phyloP scores from a whole-genome alignment of 179 eudicot genomes.

The Actinidia arguta region DNA sequence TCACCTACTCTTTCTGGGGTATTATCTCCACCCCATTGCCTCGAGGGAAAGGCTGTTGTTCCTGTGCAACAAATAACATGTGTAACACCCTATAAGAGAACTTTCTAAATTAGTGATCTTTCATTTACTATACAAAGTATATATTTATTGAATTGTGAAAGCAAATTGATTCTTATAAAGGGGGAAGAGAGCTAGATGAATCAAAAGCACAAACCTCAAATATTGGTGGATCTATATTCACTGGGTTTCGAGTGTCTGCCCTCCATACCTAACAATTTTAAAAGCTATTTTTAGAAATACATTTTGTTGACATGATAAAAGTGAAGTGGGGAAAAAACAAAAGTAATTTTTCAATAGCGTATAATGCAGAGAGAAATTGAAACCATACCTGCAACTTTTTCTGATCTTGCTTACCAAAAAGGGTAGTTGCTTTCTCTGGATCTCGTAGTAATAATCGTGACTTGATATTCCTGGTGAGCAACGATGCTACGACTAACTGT shows the following conservation, averaged over 20 bases:
- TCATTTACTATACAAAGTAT: background rate
- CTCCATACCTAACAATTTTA: conserved; percentile 65
- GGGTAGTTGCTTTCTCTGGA: conserved; percentile 78
- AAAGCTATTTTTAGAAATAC: conserved; percentile 31
- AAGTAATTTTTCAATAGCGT: background rate
- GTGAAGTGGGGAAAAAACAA: background rate
- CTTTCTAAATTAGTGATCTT: conserved; percentile 16
- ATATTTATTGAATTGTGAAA: background rate
- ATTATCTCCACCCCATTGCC: conserved; percentile 96
- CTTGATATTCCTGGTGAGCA: conserved; percentile 75
- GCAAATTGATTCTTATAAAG: conserved; percentile 4
- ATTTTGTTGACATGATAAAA: background rate
- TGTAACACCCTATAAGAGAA: conserved; percentile 73
- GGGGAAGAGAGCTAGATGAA: background rate
- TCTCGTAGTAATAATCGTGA: conserved; percentile 77
- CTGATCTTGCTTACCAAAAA: conserved; percentile 84
- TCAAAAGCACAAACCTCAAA: conserved; percentile 68
- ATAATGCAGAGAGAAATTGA: conserved; percentile 1
- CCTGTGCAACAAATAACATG: conserved; percentile 98
- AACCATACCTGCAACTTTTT: conserved; percentile 67
- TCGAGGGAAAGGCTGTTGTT: conserved; percentile 98
- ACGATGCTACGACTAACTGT: conserved; percentile 89
- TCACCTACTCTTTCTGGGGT: conserved; percentile 97
- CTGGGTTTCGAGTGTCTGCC: conserved; percentile 82
- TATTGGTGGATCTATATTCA: conserved; percentile 74